Evolutionary conservation across 441 rosid genomes (phyloP), one percentile per base, ranked within the genome.

Genomic region (Biscutella laevigata): DNA sequence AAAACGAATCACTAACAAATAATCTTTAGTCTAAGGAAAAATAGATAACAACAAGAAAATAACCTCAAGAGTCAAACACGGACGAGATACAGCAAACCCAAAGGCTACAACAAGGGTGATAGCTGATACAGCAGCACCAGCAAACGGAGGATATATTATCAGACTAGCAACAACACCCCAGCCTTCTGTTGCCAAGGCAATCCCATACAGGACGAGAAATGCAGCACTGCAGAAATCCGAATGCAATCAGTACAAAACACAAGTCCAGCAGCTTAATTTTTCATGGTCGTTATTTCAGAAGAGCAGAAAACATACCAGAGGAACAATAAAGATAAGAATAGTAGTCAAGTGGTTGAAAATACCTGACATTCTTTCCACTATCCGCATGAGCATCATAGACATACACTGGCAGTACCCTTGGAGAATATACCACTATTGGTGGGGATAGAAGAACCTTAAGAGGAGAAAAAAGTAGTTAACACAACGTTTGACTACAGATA

Each of bases 161-260:
- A 94, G 84, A 78, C 99, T 94, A 57, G 99, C 99, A 64, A 94
- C 95, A 26, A 94, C 99, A 45, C 99, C 99, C 99, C 99, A 94
- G 59, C 97, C 99, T 71, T 94, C 99, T 54, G 79, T 91, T 67
- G 99, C 98, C 77, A 94, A 79, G 21, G 98, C 99, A 70, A 94
- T 78, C 70, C 98, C 99, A 75, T 91, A 94, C 46, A 94, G 88
- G 77, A 94, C 72, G 49, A 94, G 95, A 81, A 94, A 94, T 51
- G 98, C 95, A 53, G 77, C 94, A 67, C 99, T 90, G 86, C 57
- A 43, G 33, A 39, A 49, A 57, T 41, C 56, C 50, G 39, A 24
- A 47, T 27, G 41, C 43, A 51, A 21, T 21, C 4, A 7, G 34
- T 12, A 47, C 35, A 67, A 61, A 55, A 41, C 20, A 42, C 22